Base-by-base conservation (phyloP, 2,329 filamentous ascomycete species). In the Trichophaea hybrida region DNA sequence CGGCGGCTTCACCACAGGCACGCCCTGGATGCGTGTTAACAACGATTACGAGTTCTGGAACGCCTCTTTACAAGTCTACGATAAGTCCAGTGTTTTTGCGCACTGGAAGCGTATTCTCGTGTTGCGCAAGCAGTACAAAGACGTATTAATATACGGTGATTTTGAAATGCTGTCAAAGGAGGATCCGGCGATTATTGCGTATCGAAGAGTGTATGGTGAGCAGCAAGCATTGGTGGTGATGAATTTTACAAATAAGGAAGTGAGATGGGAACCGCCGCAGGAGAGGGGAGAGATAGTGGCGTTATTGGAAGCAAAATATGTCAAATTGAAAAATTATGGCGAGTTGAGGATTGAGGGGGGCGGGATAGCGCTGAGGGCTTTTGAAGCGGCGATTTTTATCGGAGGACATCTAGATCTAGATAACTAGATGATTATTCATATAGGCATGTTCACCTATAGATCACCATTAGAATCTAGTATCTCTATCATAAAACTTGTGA, bases 1-100 rank as follows among this genome's bases (percentile, higher is more conserved):
- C 61, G 83, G 75, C 0, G 85, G 85, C 8, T 89, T 88, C 72
- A 82, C 82, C 0, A 72, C 71, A 6, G 70, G 69, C 3, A 75
- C 74, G 57, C 82, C 84, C 1, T 89, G 85, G 85, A 88, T 88
- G 79, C 76, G 78, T 12, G 78, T 82, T 43, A 82, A 86, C 68
- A 78, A 83, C 59, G 78, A 81, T 68, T 83, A 81, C 69, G 69
- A 69, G 1, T 70, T 73, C n/a, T 74, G 84, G 72, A 89, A 89
- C 68, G 83, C 80, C 33, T 77, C 75, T 1, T 67, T 73, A 0
- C 80, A 85, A 69, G 69, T 74, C 2, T 68, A 67, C 2, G 73
- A 80, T 61, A 68, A 69, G 1, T 68, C 73, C 13, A 82, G 78
- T 6, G 76, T 82, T 17, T 79, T 83, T 68, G 72, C 75, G 60